Percentiles rank a stretch among this genome's conserved stretches.
These are phyloP conservation scores for Coniochaeta sp. DNA, from an alignment of 2,329 filamentous ascomycete genomes.

Conservation along the genomic window DNA sequence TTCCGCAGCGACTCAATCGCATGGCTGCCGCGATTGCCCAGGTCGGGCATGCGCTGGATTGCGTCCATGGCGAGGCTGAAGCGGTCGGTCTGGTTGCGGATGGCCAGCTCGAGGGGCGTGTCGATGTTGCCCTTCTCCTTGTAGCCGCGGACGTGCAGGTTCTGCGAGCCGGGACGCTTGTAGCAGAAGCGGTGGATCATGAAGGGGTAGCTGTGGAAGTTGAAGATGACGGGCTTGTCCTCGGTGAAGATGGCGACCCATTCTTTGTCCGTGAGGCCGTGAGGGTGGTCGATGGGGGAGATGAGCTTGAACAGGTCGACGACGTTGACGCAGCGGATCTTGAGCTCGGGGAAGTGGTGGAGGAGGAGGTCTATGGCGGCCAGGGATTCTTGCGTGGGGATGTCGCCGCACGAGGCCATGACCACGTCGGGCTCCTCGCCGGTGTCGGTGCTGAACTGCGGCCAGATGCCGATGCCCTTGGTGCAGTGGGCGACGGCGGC, in stretches of 20 bases:
- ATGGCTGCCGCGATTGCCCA: slow-evolving; percentile 58
- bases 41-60: slow-evolving; percentile 57
- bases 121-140: slow-evolving; percentile 81
- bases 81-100: slow-evolving; percentile 70
- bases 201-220: slow-evolving; percentile 81
- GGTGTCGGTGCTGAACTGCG: slow-evolving; percentile 66
- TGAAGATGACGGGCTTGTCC: slow-evolving; percentile 69
- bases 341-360: slow-evolving; percentile 63
- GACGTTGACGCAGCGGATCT: slow-evolving; percentile 73
- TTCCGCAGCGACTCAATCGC: slow-evolving; percentile 59
- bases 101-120: slow-evolving; percentile 70
- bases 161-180: slow-evolving; percentile 60
- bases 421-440: slow-evolving; percentile 64
- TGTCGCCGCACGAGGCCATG: slow-evolving; percentile 71
- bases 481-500: slow-evolving; percentile 68
- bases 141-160: slow-evolving; percentile 72
- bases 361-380: slow-evolving; percentile 69
- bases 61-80: slow-evolving; percentile 73
- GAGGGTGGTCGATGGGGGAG: slow-evolving; percentile 61
- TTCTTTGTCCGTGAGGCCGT: slow-evolving; percentile 60
- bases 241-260: slow-evolving; percentile 66
- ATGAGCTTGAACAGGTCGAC: slow-evolving; percentile 79
- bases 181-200: slow-evolving; percentile 71
- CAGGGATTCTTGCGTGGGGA: slow-evolving; percentile 66
- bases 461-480: slow-evolving; percentile 73